Percentiles rank a stretch among this genome's conserved stretches.
phyloP scores from a whole-genome alignment of 352 stramenopile species.

The Globisporangium canariense region DNA sequence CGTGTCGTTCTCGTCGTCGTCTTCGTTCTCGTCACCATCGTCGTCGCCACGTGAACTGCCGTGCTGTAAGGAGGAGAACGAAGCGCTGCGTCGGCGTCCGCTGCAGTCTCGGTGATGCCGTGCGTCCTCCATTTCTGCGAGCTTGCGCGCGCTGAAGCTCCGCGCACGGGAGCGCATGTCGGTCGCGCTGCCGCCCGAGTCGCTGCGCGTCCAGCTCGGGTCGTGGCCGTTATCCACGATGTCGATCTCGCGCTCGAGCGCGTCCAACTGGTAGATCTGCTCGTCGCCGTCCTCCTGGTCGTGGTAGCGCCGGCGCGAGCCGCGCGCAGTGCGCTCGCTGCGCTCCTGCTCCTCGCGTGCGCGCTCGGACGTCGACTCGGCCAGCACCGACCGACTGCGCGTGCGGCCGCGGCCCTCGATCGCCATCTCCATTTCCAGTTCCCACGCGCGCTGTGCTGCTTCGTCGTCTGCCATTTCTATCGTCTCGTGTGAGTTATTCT shows the following conservation, averaged over 20 bases:
- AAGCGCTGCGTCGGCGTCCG: conserved; percentile 57
- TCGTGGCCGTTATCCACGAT: conserved; percentile 33
- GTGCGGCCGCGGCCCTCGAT: conserved; percentile 70
- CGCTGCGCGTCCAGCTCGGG: conserved; percentile 27
- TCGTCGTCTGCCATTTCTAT: conserved; percentile 36
- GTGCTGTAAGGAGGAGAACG: conserved; percentile 49
- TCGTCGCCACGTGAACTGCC: conserved; percentile 11
- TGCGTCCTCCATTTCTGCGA: conserved; percentile 27
- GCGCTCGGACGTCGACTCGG: conserved; percentile 29
- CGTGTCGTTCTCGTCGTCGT: conserved; percentile 27
- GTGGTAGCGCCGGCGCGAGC: conserved; percentile 10
- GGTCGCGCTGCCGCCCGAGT: conserved; percentile 16
- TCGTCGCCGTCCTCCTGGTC: conserved; percentile 11
- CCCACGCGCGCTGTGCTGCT: conserved; percentile 54
- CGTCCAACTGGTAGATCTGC: conserved; percentile 11
- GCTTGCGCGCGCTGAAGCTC: conserved; percentile 48
- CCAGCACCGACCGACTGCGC: conserved; percentile 80
- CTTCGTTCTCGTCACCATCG: conserved; percentile 4
- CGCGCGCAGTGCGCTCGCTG: conserved; percentile 1
- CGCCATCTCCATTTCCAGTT: conserved; percentile 79
- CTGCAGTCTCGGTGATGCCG: background rate
- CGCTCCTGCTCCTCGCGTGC: conserved; percentile 2
- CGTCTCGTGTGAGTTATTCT: background rate
- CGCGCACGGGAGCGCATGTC: conserved; percentile 30
- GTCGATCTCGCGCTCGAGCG: conserved; percentile 25